Conservation (phyloP, 73 alveolate species). For the Durusdinium trenchii region DNA sequence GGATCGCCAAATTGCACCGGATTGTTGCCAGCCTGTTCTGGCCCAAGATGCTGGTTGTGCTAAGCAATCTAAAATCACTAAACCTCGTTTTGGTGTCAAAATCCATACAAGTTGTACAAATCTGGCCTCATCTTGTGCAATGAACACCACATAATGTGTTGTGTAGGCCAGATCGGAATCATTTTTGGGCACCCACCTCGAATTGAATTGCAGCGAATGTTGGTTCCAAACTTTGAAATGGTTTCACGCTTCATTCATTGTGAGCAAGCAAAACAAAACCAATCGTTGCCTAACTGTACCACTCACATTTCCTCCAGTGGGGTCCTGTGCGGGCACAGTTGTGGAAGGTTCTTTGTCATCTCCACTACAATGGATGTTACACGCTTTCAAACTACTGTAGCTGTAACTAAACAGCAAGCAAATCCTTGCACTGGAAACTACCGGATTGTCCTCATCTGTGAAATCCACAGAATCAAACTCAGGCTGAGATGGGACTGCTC, state of each 20-base stretch:
- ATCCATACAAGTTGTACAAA: background rate
- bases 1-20: background rate
- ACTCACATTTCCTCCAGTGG: conserved; percentile 5
- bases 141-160: conserved; percentile 12
- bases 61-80: too few species aligned
- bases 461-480: conserved; percentile 10
- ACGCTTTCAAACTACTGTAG: background rate
- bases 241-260: background rate
- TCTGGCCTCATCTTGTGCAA: background rate
- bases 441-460: conserved; percentile 29
- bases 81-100: background rate
- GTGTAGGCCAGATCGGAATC: conserved; percentile 31
- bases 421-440: background rate
- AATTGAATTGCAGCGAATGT: background rate
- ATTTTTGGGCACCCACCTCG: conserved; percentile 31
- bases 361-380: background rate
- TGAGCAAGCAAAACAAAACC: background rate
- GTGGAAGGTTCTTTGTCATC: background rate
- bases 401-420: background rate
- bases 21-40: conserved; percentile 11
- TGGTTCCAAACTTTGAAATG: background rate
- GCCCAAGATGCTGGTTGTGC: too few species aligned
- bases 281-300: conserved; percentile 12
- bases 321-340: conserved; percentile 39
- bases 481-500: background rate